Evolutionary conservation across 2,329 filamentous ascomycete species (phyloP), one percentile per base, ranked within the genome.

Genomic region (Ascosphaera acerosa): DNA sequence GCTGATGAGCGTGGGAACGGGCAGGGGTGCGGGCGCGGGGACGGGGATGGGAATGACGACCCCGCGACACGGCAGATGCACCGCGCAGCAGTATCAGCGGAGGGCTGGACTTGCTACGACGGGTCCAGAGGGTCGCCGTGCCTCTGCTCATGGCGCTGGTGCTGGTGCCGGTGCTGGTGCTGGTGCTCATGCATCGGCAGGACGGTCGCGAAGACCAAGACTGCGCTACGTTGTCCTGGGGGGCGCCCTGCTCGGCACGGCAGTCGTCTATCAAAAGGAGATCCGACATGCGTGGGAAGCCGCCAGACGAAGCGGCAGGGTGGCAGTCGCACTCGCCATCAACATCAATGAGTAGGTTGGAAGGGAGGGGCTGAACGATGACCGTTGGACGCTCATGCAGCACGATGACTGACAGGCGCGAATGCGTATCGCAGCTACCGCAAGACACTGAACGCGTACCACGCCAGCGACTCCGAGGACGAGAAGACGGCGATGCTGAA

Each of bases 311-410:
- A 75, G 76, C 19, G 75, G 76, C 6, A 66, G 84, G 37, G 84
- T 94, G 15, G 70, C 71, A 7, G 59, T 64, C 16, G 68, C 76
- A 17, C 52, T 94, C 42, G 67, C 66, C 10, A 58, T 90, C 34
- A 82, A 76, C 54, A 87, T 94, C 40, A 82, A 84, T 46, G 84
- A 91, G 80, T 90, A 59, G 44, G 62, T 57, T n/a, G n/a, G n/a
- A n/a, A n/a, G n/a, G n/a, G n/a, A n/a, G n/a, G n/a, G n/a, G n/a
- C n/a, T n/a, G n/a, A n/a, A n/a, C n/a, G n/a, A n/a, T n/a, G n/a
- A n/a, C n/a, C n/a, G n/a, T n/a, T n/a, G n/a, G n/a, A n/a, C n/a
- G n/a, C n/a, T n/a, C n/a, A n/a, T n/a, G n/a, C n/a, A n/a, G n/a
- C n/a, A n/a, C n/a, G n/a, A n/a, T n/a, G n/a, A n/a, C n/a, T n/a